Evolutionary conservation across 2,329 filamentous ascomycete genomes (phyloP), one percentile per base, ranked within the genome.

Genomic region (Zelopaecilomyces penicillatus): DNA sequence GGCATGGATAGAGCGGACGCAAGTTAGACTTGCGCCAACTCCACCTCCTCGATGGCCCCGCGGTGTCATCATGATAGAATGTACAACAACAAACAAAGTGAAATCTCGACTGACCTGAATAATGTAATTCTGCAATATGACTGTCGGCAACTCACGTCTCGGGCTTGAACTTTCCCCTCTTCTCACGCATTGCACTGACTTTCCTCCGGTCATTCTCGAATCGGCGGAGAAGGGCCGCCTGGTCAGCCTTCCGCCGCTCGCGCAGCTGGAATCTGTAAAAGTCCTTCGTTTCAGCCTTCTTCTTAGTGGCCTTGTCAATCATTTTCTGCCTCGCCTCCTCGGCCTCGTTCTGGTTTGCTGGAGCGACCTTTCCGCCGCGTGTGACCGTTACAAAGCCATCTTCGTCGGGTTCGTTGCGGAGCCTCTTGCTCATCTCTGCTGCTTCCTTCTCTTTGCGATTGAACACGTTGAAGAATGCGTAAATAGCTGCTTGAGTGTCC

Each of bases 331-430:
- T 67, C 39, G 74, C 74, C 54, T 79, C 78, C 56, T 82, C 77
- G 35, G 81, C 79, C 56, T 85, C 88, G 54, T 83, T 83, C 50
- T 81, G 75, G 44, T 82, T 77, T 2, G 86, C 89, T 1, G 87
- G 82, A n/a, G 83, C 85, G 5, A 74, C 74, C 46, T 83, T 73
- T 34, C 86, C 85, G 28, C 89, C 89, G 44, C 86, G 77, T 2
- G 83, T 85, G 27, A 98, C 93, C 4, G 90, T 97, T 40, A 97
- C 77, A 62, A 98, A 98, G 2, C 93, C 93, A 63, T 98, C 93
- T 58, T 88, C 90, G 63, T 98, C 93, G 0, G 91, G 88, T 57
- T 88, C 82, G 54, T 85, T 83, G 49, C 87, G 80, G 49, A 83
- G 69, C 44, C 76, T 69, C 66, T 78, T 81, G 60, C 67, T 84